Base-by-base conservation (phyloP, 78 protist genomes). In the Dictyostelium citrinum region DNA sequence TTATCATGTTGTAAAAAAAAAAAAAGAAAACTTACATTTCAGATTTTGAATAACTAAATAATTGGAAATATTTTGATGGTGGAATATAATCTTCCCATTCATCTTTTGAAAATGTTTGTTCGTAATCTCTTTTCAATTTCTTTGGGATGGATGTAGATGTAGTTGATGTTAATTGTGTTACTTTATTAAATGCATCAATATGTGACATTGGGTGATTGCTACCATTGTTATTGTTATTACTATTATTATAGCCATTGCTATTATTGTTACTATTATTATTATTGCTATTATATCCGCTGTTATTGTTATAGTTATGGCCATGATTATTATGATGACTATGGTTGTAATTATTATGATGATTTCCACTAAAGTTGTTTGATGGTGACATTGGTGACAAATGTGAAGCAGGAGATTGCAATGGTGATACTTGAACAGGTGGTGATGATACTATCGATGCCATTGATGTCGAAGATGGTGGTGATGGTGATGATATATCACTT, bases 11-110 rank as follows among this genome's bases (percentile, higher is more conserved):
- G 1, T n/a, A 27, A 31, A 2, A n/a, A n/a, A 39, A 39, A 39
- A 39, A 37, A 37, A 37, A 37, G 3, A 39, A 39, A 39, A 77
- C 92, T 60, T 86, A 86, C 92, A 86, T 41, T 14, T 86, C 84
- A 51, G 33, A 22, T 45, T 86, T 86, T 24, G 61, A 37, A 86
- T 61, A 41, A 77, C 41, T 55, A 37, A 76, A 77, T n/a, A 81
- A 31, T 41, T 55, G 68, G 33, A 51, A 61, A 22, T 74, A 55
- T 22, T 37, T 55, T 49, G 67, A 35, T 17, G 51, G 60, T 86
- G 92, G 92, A 8, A 3, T 27, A 77, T 86, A 86, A 16, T 17
- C 39, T 45, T 86, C 92, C 92, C 92, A 86, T 76, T 86, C 92
- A 77, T 86, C 92, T 61, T 61, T 86, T 74, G 72, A 82, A 58